These are phyloP conservation scores for Melaleuca quinquenervia DNA, from an alignment of 345 rosid species.

Conservation along the genomic window DNA sequence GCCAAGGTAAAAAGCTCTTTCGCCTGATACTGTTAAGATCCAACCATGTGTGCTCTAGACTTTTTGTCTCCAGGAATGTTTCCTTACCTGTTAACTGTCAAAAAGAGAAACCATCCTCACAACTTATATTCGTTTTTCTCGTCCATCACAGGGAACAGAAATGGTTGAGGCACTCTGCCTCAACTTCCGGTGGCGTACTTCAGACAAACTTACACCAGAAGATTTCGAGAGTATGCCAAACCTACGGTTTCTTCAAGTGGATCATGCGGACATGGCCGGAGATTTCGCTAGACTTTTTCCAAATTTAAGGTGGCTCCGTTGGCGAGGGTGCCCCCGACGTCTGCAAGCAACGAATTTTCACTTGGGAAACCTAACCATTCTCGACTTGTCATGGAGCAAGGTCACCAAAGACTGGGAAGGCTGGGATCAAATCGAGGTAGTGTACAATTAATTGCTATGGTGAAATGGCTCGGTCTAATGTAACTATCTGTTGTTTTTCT, in stretches of 20 bases:
- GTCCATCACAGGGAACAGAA: neutral
- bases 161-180: neutral
- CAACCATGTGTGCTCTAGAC: neutral
- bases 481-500: too few species aligned
- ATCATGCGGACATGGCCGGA: neutral
- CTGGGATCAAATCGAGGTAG: neutral
- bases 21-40: too few species aligned
- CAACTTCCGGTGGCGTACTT: neutral
- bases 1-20: too few species aligned
- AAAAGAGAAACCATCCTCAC: neutral
- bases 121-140: neutral
- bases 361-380: neutral
- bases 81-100: too few species aligned
- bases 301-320: neutral
- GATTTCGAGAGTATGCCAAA: neutral
- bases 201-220: neutral
- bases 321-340: neutral
- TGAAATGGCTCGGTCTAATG: neutral
- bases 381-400: neutral
- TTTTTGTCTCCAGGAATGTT: too few species aligned
- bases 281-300: neutral
- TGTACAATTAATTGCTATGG: neutral
- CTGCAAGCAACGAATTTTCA: neutral
- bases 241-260: neutral
- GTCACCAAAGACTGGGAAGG: neutral